Evolutionary conservation across 2,329 filamentous ascomycete species (phyloP), one percentile per base, ranked within the genome.

Genomic region (Fusarium palustre): DNA sequence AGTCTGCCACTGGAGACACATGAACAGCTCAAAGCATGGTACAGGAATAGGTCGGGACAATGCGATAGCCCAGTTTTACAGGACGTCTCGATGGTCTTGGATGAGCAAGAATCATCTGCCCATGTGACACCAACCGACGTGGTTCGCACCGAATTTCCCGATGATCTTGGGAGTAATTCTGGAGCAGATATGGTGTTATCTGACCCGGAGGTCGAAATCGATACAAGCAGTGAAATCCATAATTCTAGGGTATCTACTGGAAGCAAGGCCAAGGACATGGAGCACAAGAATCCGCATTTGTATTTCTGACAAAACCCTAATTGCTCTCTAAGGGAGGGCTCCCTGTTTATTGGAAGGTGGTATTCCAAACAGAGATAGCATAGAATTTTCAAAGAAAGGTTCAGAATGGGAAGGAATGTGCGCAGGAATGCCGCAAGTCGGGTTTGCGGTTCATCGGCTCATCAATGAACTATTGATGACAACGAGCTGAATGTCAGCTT

Each of bases 11-110:
- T 78, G 1, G 46, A 59, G 12, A 66, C 67, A 0, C 15, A 60
- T 8, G 46, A 55, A 0, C 69, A 76, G 1, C 54, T 77, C 10
- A 55, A 69, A 7, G 16, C 25, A 4, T 78, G 76, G 76, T 76
- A 72, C 3, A 46, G 50, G 1, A 56, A 8, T 6, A 67, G 52
- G 22, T 41, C 43, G 4, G 62, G 59, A 0, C 16, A 38, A 7
- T 28, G 4, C 7, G 11, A n/a, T 8, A 7, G 31, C 0, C 15
- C 28, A 16, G 3, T 10, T 3, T 7, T n/a, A 7, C 36, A 16
- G 1, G 33, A 12, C 4, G 12, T 4, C 24, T 7, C 24, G 2
- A 41, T 54, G 53, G 47, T 33, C 0, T 2, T 31, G 7, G 38
- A 49, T 16, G 61, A 55, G 11, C 28, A n/a, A 18, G n/a, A 13